Base-by-base conservation (phyloP, 345 rosid species). In the Jatropha curcas region DNA sequence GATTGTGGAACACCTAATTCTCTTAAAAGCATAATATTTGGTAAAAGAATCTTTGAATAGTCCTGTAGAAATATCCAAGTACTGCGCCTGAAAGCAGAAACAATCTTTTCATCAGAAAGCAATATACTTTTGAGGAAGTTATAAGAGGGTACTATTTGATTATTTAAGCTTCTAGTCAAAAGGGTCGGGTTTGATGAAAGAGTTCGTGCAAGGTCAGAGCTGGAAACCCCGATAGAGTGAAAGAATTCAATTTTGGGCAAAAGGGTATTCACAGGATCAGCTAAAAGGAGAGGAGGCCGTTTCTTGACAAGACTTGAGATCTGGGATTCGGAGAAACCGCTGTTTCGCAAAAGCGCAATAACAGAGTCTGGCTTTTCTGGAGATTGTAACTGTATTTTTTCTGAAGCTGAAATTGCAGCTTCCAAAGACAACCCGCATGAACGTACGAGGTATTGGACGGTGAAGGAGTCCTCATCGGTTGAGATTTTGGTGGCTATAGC, bases 51-150 rank as follows among this genome's bases (percentile, higher is more conserved):
- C 83, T 85, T 87, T 0, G 83, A 76, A 28, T 74, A 79, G 66
- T 85, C 86, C 51, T 77, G 78, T 0, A 73, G 72, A 35, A 88
- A 80, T 22, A 85, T 76, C 89, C 87, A 87, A 1, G 87, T 74
- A 17, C 68, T 74, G 19, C 76, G 76, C 64, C 65, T 73, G 13
- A 73, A 53, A 53, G 76, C 61, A 73, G 70, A 52, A 27, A 73
- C 55, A 20, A 73, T 64, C 64, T 64, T 73, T 14, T 80, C 82
- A 68, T 83, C 50, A n/a, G 73, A 27, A 0, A 63, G 37, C 31
- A 84, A 50, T 13, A 74, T 67, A 25, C 51, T 67, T 45, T 66
- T 74, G 16, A 74, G 71, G 25, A 57, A 74, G 59, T 74, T 43
- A 20, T 66, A 74, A 53, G 66, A 43, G 37, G 77, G 77, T 34